A percentile compares a stretch with the other conserved stretches of the same genome.
Evolutionary conservation across 1,284 basidiomycete genomes (phyloP).

Genomic region (Ceratobasidium theobromae): DNA sequence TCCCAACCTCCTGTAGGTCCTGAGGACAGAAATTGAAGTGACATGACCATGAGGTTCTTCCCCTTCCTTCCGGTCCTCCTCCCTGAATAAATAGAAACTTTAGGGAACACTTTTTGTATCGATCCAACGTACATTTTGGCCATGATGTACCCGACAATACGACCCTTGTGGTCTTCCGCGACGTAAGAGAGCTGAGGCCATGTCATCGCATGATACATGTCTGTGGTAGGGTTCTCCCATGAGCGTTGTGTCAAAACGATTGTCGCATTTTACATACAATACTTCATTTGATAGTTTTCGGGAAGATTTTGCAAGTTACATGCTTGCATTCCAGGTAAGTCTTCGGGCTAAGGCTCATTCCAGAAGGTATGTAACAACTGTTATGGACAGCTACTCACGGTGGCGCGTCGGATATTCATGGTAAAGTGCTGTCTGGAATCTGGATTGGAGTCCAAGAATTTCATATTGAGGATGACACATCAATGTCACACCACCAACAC

Average conservation of each 20-base stretch:
- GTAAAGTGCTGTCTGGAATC: neutral
- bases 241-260: neutral
- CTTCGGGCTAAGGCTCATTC: conserved; percentile 47
- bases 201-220: conserved; percentile 84
- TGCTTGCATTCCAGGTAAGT: conserved; percentile 88
- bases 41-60: conserved; percentile 81
- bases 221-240: conserved; percentile 48
- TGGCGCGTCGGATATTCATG: conserved; percentile 37
- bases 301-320: conserved; percentile 86
- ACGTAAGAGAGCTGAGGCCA: conserved; percentile 97
- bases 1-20: conserved; percentile 81
- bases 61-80: conserved; percentile 64
- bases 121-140: conserved; percentile 76
- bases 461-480: too few relatives aligned
- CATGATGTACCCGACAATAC: conserved; percentile 92
- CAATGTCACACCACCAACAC: too few relatives aligned
- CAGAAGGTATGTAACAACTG: neutral
- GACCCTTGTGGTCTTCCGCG: conserved; percentile 84
- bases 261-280: conserved; percentile 59
- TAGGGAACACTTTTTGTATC: neutral
- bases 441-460: too few relatives aligned
- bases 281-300: conserved; percentile 84
- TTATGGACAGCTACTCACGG: conserved; percentile 16
- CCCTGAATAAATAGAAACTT: conserved; percentile 49
- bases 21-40: conserved; percentile 86